phyloP scores from a whole-genome alignment of 1,284 basidiomycete species.

The Papiliotrema laurentii region DNA sequence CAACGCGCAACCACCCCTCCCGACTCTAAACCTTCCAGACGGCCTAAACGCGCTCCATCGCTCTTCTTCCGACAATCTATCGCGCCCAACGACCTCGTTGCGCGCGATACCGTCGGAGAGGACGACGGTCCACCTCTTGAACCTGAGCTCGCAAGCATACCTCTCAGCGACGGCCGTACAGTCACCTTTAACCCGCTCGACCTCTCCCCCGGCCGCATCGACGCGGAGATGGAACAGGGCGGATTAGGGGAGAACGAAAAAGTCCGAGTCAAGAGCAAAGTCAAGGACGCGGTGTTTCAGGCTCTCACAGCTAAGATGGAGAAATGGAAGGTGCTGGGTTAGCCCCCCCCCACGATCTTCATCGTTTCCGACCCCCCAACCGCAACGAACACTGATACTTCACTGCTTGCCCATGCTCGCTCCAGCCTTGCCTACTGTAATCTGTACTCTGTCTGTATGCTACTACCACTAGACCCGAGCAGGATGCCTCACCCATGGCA shows the following conservation, averaged over 20 bases:
- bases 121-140: not conserved
- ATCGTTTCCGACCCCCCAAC: no score
- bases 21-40: conserved; percentile 6
- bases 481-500: no score
- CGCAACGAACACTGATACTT: no score
- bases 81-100: no score
- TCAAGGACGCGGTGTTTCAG: conserved; percentile 26
- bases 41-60: conserved; percentile 26
- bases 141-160: conserved; percentile 9
- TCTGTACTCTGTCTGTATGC: no score
- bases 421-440: no score
- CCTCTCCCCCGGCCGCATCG: conserved; percentile 26
- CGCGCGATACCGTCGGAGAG: conserved; percentile 12
- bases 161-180: conserved; percentile 29
- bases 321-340: conserved; percentile 33
- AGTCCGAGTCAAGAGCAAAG: conserved; percentile 17
- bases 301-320: conserved; percentile 31
- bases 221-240: conserved; percentile 32
- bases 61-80: conserved; percentile 38
- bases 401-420: no score
- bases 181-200: conserved; percentile 36
- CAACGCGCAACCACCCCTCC: conserved; percentile 3
- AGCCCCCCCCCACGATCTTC: no score
- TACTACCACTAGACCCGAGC: no score
- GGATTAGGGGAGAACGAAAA: conserved; percentile 28